These are phyloP conservation scores for Cladosporium sp. DNA, from an alignment of 2,329 filamentous ascomycete species.

Conservation along the genomic window DNA sequence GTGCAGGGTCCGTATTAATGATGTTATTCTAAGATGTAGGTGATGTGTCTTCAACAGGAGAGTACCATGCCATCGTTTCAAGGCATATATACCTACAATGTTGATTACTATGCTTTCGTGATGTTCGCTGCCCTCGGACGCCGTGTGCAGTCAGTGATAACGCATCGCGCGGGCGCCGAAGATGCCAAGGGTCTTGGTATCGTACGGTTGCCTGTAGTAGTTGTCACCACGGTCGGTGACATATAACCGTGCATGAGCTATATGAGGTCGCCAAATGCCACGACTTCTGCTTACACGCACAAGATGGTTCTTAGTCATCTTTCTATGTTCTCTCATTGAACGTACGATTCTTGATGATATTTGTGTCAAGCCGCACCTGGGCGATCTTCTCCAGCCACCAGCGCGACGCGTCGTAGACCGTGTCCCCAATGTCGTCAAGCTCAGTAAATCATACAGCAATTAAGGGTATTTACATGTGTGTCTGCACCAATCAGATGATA, in stretches of 20 bases:
- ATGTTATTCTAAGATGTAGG: neutral
- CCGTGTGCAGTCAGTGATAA: neutral
- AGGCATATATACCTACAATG: neutral
- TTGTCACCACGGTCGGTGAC: neutral
- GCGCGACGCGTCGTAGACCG: neutral
- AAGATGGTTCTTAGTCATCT: neutral
- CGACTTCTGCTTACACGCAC: neutral
- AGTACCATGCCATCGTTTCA: neutral
- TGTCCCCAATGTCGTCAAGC: neutral
- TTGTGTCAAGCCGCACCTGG: neutral
- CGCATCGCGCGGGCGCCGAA: neutral
- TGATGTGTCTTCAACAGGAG: neutral
- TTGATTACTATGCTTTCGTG: neutral
- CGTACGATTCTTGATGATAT: neutral
- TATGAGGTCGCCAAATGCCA: neutral
- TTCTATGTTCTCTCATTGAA: neutral
- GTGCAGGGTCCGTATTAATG: neutral
- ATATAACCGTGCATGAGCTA: neutral
- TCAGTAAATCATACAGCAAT: neutral
- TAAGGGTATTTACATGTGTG: too few relatives aligned
- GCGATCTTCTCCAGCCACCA: neutral
- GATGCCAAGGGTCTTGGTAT: neutral
- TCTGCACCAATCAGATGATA: neutral
- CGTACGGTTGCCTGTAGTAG: too few relatives aligned
- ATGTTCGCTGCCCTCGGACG: neutral